These are phyloP conservation scores for Stenocarpella maydis DNA, from an alignment of 2,329 filamentous ascomycete species.

Conservation along the genomic window DNA sequence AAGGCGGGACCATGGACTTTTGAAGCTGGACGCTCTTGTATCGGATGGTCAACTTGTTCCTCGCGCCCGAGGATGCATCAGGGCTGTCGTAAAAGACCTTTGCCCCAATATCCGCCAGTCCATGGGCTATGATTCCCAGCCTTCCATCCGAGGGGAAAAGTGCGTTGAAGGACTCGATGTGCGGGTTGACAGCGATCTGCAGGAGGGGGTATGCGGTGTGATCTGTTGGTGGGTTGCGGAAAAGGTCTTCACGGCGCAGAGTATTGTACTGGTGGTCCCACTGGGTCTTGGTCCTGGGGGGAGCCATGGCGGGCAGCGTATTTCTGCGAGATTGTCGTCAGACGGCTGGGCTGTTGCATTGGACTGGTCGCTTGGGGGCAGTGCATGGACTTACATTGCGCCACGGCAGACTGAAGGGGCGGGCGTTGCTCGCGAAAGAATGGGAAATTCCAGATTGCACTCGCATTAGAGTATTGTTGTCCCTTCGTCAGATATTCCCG, in stretches of 20 bases:
- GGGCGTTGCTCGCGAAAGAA: not conserved
- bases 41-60: constrained; percentile 80
- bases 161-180: constrained; percentile 95
- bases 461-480: not conserved
- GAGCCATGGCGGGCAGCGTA: constrained; percentile 56
- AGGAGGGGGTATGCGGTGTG: constrained; percentile 88
- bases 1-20: constrained; percentile 79
- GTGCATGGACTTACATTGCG: constrained; percentile 28
- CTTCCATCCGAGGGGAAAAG: constrained; percentile 78
- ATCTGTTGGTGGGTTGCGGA: constrained; percentile 87
- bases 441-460: not conserved
- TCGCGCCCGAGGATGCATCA: constrained; percentile 65
- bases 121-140: constrained; percentile 70
- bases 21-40: constrained; percentile 85
- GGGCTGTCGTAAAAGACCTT: constrained; percentile 88
- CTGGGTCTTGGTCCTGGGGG: constrained; percentile 65
- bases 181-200: constrained; percentile 85
- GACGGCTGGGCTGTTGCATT: too few relatives aligned
- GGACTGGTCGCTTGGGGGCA: not conserved
- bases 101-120: constrained; percentile 86
- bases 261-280: constrained; percentile 92
- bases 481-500: not conserved
- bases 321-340: constrained; percentile 10
- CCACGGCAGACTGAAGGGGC: constrained; percentile 21
- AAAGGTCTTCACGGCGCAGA: constrained; percentile 85